Base-by-base conservation (phyloP, 140 eudicot species). In the Cichorium intybus region DNA sequence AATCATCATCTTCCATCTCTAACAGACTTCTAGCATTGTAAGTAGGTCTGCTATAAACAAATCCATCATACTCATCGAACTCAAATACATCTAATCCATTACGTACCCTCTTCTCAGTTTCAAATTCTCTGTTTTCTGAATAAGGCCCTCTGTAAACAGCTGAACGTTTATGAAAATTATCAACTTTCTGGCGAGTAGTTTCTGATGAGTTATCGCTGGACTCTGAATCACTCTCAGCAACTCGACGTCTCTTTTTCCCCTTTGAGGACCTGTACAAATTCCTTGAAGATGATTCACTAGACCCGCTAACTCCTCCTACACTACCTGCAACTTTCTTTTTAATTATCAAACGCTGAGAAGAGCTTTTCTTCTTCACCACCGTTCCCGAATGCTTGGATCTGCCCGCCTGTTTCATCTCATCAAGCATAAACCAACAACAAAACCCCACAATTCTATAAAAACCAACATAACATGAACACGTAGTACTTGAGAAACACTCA, bases 61-160 rank as follows among this genome's bases (percentile, higher is more conserved):
- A 66, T 22, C 68, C 82, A 73, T 90, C 95, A 61, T 87, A 82
- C 67, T 87, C 90, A 56, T 90, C 95, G 62, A 87, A 90, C 56
- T 90, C 96, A 55, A 79, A 90, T 66, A 89, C 84, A 74, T 87
- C 94, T 21, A 84, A 49, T 68, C 83, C 85, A 43, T 75, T 80
- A 52, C 83, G 71, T 71, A 75, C 82, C 69, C 68, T 73, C 24
- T 61, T 71, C 52, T 73, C 83, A 34, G 53, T 53, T 64, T 69
- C 84, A 64, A 71, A 57, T 66, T 72, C 81, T 55, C 59, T 39
- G 16, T 66, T 73, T 53, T 73, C 76, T 27, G 39, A 41, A 41
- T 24, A 56, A 53, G 45, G 52, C 67, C 60, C 56, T 53, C 52
- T 43, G 31, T 70, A 53, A 53, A 39, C 77, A 70, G 17, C 49